Conservation (phyloP, 306 rosid genomes). For the Neltuma alba region DNA sequence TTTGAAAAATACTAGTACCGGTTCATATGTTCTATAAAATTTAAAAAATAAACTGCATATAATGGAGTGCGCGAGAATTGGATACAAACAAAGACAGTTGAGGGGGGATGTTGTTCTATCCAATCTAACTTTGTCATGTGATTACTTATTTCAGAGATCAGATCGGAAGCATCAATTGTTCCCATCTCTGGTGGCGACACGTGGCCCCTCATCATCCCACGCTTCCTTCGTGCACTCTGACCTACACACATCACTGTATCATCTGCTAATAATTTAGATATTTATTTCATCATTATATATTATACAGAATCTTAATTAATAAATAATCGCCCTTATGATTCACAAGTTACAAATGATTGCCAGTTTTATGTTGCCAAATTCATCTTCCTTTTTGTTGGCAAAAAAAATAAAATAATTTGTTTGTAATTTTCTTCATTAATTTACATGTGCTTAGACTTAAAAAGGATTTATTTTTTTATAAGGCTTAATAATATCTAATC, state of each 20-base stretch:
- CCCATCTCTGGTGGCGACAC: not conserved
- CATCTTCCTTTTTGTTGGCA: too few species aligned
- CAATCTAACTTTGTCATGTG: not conserved
- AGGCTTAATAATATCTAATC: not conserved
- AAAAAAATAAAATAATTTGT: too few species aligned
- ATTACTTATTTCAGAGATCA: not conserved
- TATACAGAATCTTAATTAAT: too few species aligned
- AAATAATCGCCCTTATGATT: too few species aligned
- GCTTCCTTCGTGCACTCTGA: not conserved
- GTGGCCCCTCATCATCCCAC: not conserved
- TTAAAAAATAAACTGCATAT: too few species aligned
- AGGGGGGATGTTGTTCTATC: not conserved
- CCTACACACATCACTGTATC: not conserved
- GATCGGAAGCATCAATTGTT: not conserved
- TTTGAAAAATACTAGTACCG: too few species aligned
- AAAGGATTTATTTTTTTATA: too few species aligned
- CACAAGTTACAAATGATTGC: too few species aligned
- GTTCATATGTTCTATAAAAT: too few species aligned
- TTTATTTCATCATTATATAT: too few species aligned
- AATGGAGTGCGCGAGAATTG: not conserved
- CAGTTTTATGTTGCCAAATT: not conserved
- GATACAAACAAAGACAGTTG: not conserved
- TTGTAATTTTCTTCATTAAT: too few species aligned
- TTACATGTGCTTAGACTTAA: too few species aligned
- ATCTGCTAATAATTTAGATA: not conserved